Base-by-base conservation (phyloP, 495 filamentous ascomycete genomes). In the Aspergillus heteromorphus region DNA sequence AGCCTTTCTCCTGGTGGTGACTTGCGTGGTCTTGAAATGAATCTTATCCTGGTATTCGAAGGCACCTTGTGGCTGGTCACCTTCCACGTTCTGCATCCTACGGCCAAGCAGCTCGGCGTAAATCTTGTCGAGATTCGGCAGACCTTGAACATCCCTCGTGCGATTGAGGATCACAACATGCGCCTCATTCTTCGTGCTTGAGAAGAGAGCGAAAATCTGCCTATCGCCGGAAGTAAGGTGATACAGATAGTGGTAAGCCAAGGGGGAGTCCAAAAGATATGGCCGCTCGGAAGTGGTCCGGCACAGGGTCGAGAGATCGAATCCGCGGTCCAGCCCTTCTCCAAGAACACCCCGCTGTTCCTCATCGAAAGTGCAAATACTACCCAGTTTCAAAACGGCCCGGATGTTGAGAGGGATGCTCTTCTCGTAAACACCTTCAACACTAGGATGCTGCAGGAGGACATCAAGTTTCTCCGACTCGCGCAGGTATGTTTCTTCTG, bases 381-480 rank as follows among this genome's bases (percentile, higher is more conserved):
- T 95, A 38, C 93, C 93, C 2, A 99, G 78, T 59, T 95, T 86
- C 14, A 99, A 78, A 29, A 97, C 77, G 10, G 91, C 93, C 40
- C 92, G 81, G 23, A 92, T 75, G 54, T 86, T 87, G 27, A 96
- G 74, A 8, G 95, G 89, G 4, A 99, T 78, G 55, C 95, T 87
- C 65, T 86, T 92, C 65, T 99, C 95, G 65, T 99, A 99, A 14
- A 97, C 88, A 21, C 95, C 93, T 67, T 99, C 93, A 5, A 97
- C 87, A 63, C 90, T 96, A 0, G 90, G 85, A 67, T 99, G 93
- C 56, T 92, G 87, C 72, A 96, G 89, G 13, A 97, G 76, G 7
- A 82, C 67, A 16, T 84, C 80, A 43, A 99, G 85, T 64, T 93
- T 92, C 43, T 90, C 82, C 0, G 85, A 75, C 62, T 97, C 88